phyloP scores from a whole-genome alignment of 2,329 filamentous ascomycete species.

The Albophoma yamanashiensis region DNA sequence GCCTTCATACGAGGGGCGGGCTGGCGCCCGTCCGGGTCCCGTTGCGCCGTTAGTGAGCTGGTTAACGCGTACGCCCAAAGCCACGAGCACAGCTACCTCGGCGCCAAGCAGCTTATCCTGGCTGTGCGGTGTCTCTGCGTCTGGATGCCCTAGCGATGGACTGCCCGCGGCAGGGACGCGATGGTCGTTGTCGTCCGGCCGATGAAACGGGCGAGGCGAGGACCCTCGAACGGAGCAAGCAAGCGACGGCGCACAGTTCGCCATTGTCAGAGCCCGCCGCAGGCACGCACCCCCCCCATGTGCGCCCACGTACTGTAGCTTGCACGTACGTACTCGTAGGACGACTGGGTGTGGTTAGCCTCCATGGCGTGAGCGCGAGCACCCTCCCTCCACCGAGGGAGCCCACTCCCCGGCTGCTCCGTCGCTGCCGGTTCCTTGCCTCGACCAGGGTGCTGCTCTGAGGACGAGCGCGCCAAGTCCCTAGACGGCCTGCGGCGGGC shows the following conservation, averaged over 20 bases:
- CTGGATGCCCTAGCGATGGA: not conserved
- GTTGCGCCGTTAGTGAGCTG: not conserved
- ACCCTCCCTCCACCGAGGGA: not conserved
- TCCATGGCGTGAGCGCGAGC: not conserved
- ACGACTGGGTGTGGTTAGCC: too few species aligned
- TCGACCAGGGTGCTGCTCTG: not conserved
- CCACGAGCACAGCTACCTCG: too few species aligned
- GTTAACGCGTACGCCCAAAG: not conserved
- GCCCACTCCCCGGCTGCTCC: not conserved
- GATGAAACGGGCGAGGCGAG: not conserved
- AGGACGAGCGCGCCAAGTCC: not conserved
- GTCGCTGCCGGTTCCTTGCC: not conserved
- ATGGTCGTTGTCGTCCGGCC: not conserved
- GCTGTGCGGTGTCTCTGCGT: too few species aligned
- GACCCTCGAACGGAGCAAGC: not conserved
- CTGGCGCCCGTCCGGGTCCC: not conserved
- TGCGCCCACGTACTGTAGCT: not conserved
- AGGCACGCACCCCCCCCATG: not conserved
- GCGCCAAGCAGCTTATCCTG: too few species aligned
- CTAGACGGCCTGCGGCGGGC: not conserved
- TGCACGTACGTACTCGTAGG: not conserved
- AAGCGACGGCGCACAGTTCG: not conserved
- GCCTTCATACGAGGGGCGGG: not conserved
- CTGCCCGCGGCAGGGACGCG: not conserved
- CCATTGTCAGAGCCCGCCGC: not conserved